Evolutionary conservation across 495 filamentous ascomycete species (phyloP), one percentile per base, ranked within the genome.

Genomic region (Cercophora scortea): DNA sequence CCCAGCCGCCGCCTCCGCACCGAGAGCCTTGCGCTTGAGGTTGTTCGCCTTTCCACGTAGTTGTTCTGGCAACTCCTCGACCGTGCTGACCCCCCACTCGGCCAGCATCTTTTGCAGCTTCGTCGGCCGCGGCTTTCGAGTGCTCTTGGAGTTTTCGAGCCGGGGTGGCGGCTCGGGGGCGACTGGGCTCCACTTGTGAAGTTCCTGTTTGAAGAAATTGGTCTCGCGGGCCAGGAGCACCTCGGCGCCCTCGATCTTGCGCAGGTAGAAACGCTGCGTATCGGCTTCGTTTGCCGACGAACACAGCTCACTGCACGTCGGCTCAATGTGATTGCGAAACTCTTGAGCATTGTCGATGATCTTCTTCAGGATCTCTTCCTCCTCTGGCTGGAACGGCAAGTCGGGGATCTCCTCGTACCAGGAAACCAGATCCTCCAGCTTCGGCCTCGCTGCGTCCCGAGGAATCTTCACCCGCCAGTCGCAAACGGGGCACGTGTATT

Each of bases 391-490:
- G 73, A 99, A 99, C 1, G 93, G 93, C 25, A 99, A 74, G 38
- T 54, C 68, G 10, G 82, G 73, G 49, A 97, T 85, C 62, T 99
- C 92, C 8, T 85, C 84, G 56, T 90, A 86, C 91, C 93, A 96
- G 2, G 83, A 73, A 49, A 85, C 78, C 40, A 97, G 76, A 58
- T 97, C 92, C 65, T 99, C 93, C 10, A 99, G 74, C 69, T 96
- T 97, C 1, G 93, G 93, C 42, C 93, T 85, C 48, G 92, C 89
- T 35, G 93, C 93, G 75, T 99, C 93, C n/a, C 93, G 90, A 39
- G 93, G 93, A 46, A 99, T 99, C 74, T 95, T 95, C 59, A 95
- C 87, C 32, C 93, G 84, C 81, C 90, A 96, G 61, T 99, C 93
- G 66, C 93, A 99, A 57, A 99, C 95, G 0, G 93, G 93, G 60